Evolutionary conservation across 2,329 filamentous ascomycete species (phyloP), one percentile per base, ranked within the genome.

Genomic region (Ophiobolus disseminans): DNA sequence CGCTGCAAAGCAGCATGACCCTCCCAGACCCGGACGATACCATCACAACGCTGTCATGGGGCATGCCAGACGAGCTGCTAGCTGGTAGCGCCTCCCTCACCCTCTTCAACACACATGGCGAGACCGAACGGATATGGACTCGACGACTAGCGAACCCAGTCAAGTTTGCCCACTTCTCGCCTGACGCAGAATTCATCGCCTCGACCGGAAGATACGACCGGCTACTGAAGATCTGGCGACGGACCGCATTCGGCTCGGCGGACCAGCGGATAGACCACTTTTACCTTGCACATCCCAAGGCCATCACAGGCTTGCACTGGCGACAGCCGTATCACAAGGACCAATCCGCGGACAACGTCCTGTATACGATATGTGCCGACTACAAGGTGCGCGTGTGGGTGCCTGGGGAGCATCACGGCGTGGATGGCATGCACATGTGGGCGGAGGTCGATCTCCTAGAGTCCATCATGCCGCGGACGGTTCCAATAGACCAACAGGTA

Each of bases 191-290:
- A 16, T 86, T 96, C 52, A 90, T 97, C 43, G 93, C 91, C 14
- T 92, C 90, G 1, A 83, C 89, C 10, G 89, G 91, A 32, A 78
- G 81, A 40, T 85, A 90, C 67, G 94, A 97, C 72, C 82, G 87
- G 41, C 77, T 97, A 16, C 86, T 96, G 58, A 97, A 99, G 75
- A 83, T 97, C 62, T 99, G 95, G 94, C 85, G 91, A 55, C 84
- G 93, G 43, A 78, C 96, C 19, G 89, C 88, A 7, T 97, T 93
- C 68, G 91, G 91, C 11, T 82, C 85, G 1, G 87, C 91, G 48
- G 88, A 95, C 60, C 88, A 91, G 30, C 83, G 89, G 47, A 97
- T 97, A 73, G 93, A 97, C 63, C 87, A 96, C 63, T 86, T 87
- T 21, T 97, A 97, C 73, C 84, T 99, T 1, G 80, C 86, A n/a